phyloP scores from a whole-genome alignment of 495 filamentous ascomycete species.

The Penicillium odoratum region DNA sequence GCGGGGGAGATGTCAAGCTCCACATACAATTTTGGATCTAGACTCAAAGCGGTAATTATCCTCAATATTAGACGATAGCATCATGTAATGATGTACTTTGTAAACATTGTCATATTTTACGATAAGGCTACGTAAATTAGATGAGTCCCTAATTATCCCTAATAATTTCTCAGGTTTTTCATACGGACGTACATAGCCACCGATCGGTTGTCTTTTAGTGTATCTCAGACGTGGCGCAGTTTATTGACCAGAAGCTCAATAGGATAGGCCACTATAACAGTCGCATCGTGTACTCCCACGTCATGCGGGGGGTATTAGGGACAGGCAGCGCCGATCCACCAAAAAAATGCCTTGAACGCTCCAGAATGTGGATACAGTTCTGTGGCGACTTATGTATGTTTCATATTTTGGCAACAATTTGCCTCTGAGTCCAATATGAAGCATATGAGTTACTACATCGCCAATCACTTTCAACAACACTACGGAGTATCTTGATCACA shows the following conservation, averaged over 20 bases:
- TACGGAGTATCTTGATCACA: not conserved
- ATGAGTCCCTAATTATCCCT: too few relatives aligned
- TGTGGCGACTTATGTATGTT: not conserved
- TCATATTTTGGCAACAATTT: not conserved
- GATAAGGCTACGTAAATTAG: not conserved
- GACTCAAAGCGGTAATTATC: not conserved
- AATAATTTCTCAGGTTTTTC: too few relatives aligned
- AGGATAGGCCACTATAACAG: not conserved
- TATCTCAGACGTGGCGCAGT: not conserved
- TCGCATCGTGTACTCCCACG: not conserved
- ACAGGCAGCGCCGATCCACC: not conserved
- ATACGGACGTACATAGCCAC: too few relatives aligned
- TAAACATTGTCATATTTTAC: not conserved
- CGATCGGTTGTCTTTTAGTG: too few relatives aligned
- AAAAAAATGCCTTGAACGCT: not conserved
- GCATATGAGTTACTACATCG: not conserved
- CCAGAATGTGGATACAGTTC: not conserved
- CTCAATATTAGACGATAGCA: not conserved
- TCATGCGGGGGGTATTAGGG: not conserved
- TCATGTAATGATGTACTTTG: not conserved
- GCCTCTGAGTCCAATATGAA: not conserved
- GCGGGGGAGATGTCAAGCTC: slow-evolving; percentile 2
- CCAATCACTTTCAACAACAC: not conserved
- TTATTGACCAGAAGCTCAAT: not conserved
- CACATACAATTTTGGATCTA: not conserved